Evolutionary conservation across 768 basidiomycete species (phyloP), one percentile per base, ranked within the genome.

Genomic region (Lactarius vividus): DNA sequence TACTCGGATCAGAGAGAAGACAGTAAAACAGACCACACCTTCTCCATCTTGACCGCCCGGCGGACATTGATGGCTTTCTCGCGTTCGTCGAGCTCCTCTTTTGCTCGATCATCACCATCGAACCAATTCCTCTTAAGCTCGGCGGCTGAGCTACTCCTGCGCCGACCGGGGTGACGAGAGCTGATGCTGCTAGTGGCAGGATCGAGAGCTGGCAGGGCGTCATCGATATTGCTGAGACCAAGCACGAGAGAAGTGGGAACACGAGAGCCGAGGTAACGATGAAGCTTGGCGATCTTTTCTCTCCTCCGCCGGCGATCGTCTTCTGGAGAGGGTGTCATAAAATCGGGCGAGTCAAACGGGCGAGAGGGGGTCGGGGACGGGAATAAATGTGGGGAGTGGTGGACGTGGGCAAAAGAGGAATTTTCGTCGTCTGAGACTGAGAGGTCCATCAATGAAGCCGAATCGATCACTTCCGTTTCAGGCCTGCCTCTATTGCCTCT

Each of bases 21-120:
- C 20, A 31, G 28, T 18, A 42, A 16, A 13, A 65, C 11, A n/a
- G 46, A 73, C 81, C 62, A 89, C 92, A 89, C 92, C 85, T 89
- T 88, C 76, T 93, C 91, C 91, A 94, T 93, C 77, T 94, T 94
- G 73, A 87, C 81, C 44, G 91, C 91, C 59, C 92, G 78, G 57
- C 86, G 82, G 55, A 94, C 91, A 71, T 89, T 90, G 72, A 88
- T 83, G 16, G 88, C 88, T 78, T 91, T 92, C 73, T 93, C 91
- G 69, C 78, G 81, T 33, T 85, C 85, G 71, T 86, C 82, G 57
- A 94, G 80, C 65, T 90, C 88, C 73, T 86, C 88, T 75, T 84
- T 89, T 52, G 86, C 74, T 37, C 88, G 80, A 67, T 91, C 89
- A 44, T 83, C 73, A 39, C 83, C 81, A 58, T 84, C 83, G 13